A percentile compares a stretch with the other conserved stretches of the same genome.
phyloP scores from a whole-genome alignment of 2,329 filamentous ascomycete species.

The Penicillium sp. region DNA sequence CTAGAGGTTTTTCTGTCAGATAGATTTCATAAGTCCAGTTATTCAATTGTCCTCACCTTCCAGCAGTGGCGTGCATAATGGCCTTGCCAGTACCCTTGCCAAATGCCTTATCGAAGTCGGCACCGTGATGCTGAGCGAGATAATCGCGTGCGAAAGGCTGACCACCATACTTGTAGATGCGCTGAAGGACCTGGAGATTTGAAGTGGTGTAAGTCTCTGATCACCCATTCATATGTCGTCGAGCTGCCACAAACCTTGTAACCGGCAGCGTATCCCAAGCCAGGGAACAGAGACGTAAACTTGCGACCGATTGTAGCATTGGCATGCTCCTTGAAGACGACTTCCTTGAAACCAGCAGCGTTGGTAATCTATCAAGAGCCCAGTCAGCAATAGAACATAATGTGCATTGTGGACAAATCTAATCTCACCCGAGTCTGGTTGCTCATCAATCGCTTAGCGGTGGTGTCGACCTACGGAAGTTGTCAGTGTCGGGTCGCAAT shows the following conservation, averaged over 20 bases:
- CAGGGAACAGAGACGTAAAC: conserved; percentile 94
- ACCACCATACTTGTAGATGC: conserved; percentile 98
- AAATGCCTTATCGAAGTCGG: conserved; percentile 82
- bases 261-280: conserved; percentile 92
- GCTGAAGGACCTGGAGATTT: conserved; percentile 69
- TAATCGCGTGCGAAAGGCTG: conserved; percentile 94
- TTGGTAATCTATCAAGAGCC: conserved; percentile 52
- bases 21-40: neutral
- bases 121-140: conserved; percentile 74
- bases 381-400: conserved; percentile 3
- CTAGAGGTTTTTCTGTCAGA: conserved; percentile 45
- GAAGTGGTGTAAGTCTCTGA: conserved; percentile 6
- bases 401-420: conserved; percentile 1
- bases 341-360: conserved; percentile 70
- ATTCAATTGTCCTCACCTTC: conserved; percentile 58
- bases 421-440: conserved; percentile 72
- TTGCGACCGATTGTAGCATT: conserved; percentile 67
- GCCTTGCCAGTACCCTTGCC: conserved; percentile 98
- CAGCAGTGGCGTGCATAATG: conserved; percentile 94
- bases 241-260: conserved; percentile 68
- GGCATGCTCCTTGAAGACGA: conserved; percentile 92
- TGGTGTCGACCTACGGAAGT: conserved; percentile 77
- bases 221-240: neutral
- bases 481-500: conserved; percentile 22
- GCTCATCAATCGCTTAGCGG: conserved; percentile 98